Evolutionary conservation across 495 filamentous ascomycete genomes (phyloP), one percentile per base, ranked within the genome.

Genomic region (Podospora pseudopauciseta): DNA sequence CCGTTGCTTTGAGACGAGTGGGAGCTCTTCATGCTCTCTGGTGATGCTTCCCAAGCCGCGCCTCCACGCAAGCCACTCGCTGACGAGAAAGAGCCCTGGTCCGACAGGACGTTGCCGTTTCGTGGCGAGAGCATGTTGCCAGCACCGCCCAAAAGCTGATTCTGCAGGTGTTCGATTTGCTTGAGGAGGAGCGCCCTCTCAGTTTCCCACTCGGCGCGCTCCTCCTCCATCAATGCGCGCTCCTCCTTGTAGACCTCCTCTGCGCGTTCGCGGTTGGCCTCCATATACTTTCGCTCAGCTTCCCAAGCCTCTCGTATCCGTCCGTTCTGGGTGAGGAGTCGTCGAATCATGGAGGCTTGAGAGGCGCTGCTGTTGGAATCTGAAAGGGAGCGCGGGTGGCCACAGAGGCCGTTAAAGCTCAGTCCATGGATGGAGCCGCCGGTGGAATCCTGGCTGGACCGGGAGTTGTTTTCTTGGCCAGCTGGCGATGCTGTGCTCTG

Each of bases 191-290:
- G 57, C 4, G 63, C 65, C 67, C 72, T 79, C 68, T 84, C 80
- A 11, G 74, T 71, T 20, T 75, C 70, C 82, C 81, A 83, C 20
- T 78, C 63, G 15, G 66, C 68, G 4, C 82, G 77, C 60, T 82
- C 82, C 27, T 78, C 76, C 39, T 82, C 79, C 78, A 84, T 82
- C 32, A 83, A 67, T 5, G 72, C 74, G 0, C 81, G 79, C 66
- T 84, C 81, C 61, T 82, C 80, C 65, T 77, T 77, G 68, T 81
- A 82, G 18, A 83, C 75, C 67, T 80, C 79, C 63, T 84, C 82
- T 6, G 77, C 80, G 44, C 80, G 75, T 55, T 77, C 74, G 6
- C 82, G 77, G 65, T 77, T 81, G 6, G 80, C 81, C 66, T 83
- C 81, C 54, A 83, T 67, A 60, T 79, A 75, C 20, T 78, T 78